Percentiles rank a stretch among this genome's conserved stretches.
Evolutionary conservation across 1,284 basidiomycete genomes (phyloP).

Genomic region (Cryptococcus jaspeensis): DNA sequence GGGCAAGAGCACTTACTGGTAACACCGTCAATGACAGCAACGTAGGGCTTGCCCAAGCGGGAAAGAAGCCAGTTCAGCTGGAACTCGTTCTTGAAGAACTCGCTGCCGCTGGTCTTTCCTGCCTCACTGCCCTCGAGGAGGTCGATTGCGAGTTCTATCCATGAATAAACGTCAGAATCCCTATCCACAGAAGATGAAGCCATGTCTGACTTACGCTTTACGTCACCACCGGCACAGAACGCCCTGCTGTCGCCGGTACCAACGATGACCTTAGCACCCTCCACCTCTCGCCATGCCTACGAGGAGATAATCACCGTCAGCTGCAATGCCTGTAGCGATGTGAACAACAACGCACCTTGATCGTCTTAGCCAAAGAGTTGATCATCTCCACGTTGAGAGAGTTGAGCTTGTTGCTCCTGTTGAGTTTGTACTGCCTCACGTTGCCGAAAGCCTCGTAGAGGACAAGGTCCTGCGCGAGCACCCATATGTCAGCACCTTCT

Average conservation of each 20-base stretch:
- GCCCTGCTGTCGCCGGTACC: conserved; percentile 74
- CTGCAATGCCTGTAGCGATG: not conserved
- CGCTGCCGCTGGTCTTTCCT: conserved; percentile 56
- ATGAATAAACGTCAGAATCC: not conserved
- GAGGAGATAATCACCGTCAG: not conserved
- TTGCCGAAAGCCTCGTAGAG: conserved; percentile 28
- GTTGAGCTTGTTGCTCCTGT: conserved; percentile 82
- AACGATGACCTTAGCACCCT: conserved; percentile 72
- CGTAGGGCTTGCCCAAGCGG: conserved; percentile 77
- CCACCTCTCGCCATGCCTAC: conserved; percentile 76
- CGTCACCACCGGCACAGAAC: conserved; percentile 95
- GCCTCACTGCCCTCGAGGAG: conserved; percentile 48
- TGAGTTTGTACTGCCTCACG: conserved; percentile 38
- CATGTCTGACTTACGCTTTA: conserved; percentile 52
- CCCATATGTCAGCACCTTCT: too few species aligned
- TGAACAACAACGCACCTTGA: conserved; percentile 26
- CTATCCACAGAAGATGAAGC: not conserved
- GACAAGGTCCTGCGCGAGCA: conserved; percentile 19
- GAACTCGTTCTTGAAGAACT: conserved; percentile 94
- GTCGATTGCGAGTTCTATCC: conserved; percentile 33
- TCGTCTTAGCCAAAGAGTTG: conserved; percentile 61
- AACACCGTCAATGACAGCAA: conserved; percentile 85
- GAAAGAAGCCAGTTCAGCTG: conserved; percentile 84
- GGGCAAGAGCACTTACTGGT: conserved; percentile 66
- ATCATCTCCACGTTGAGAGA: conserved; percentile 85